phyloP scores from a whole-genome alignment of 495 filamentous ascomycete genomes.

The Hyaloscypha finlandica region DNA sequence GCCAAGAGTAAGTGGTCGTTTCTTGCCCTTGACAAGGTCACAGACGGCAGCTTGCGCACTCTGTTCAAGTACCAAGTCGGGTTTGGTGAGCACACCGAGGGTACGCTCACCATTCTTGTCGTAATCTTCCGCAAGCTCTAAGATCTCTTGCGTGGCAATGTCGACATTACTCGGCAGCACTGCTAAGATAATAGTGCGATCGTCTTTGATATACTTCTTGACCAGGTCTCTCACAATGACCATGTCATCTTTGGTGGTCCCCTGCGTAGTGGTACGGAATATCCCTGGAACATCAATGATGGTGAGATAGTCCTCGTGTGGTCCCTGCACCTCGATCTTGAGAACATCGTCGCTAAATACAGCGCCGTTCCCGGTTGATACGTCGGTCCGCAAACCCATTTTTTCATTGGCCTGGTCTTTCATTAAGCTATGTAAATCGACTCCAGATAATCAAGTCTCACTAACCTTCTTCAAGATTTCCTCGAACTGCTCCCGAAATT shows the following conservation, averaged over 20 bases:
- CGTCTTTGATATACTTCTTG: constrained; percentile 51
- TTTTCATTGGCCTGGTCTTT: constrained; percentile 40
- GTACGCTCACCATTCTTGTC: constrained; percentile 55
- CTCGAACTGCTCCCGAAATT: constrained; percentile 25
- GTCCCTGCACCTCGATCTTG: constrained; percentile 59
- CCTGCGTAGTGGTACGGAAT: constrained; percentile 55
- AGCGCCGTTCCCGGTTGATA: constrained; percentile 24
- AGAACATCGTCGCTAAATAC: constrained; percentile 61
- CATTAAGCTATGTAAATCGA: constrained; percentile 21
- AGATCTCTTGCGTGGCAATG: constrained; percentile 61
- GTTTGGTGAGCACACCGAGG: constrained; percentile 62
- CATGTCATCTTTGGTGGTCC: constrained; percentile 44
- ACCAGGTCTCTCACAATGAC: constrained; percentile 55
- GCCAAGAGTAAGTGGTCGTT: constrained; percentile 48
- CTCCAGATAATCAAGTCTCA: constrained; percentile 7
- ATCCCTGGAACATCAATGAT: constrained; percentile 67
- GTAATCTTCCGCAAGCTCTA: constrained; percentile 50
- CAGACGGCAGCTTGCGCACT: constrained; percentile 45
- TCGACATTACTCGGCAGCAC: constrained; percentile 63
- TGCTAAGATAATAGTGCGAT: constrained; percentile 57
- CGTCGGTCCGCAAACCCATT: constrained; percentile 44
- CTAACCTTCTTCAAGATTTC: constrained; percentile 38
- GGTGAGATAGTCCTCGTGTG: constrained; percentile 57
- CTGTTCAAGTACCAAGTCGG: constrained; percentile 55
- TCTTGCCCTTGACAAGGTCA: constrained; percentile 48